Conservation (phyloP, 345 rosid genomes). For the Moricandia moricandioides region DNA sequence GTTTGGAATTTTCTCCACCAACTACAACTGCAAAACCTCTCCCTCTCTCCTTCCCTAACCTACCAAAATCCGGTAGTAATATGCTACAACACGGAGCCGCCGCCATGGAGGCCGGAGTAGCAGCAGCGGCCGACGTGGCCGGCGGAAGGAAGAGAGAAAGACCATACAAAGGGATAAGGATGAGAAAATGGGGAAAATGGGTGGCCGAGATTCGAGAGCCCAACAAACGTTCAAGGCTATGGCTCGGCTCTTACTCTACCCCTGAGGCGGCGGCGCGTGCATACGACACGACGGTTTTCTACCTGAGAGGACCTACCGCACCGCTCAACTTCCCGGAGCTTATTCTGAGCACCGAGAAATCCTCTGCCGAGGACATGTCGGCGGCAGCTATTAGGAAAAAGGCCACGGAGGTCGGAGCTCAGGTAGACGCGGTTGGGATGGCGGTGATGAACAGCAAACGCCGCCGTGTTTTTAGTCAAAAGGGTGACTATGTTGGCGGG, state of each 20-base stretch:
- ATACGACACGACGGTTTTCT: conserved; percentile 87
- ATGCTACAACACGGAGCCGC: neutral
- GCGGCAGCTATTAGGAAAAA: conserved; percentile 71
- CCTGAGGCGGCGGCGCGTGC: conserved; percentile 95
- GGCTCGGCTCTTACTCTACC: conserved; percentile 93
- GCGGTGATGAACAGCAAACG: conserved; percentile 28
- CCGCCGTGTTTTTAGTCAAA: conserved; percentile 31
- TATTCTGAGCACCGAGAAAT: conserved; percentile 41
- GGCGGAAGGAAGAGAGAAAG: conserved; percentile 45
- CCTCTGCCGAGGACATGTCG: conserved; percentile 54
- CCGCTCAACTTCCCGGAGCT: conserved; percentile 73
- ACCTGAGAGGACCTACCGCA: conserved; percentile 82
- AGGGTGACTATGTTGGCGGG: conserved; percentile 27
- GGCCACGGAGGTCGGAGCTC: conserved; percentile 86
- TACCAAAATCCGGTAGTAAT: neutral
- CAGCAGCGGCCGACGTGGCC: conserved; percentile 18
- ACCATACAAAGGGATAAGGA: conserved; percentile 86
- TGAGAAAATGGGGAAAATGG: conserved; percentile 99
- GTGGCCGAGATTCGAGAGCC: conserved; percentile 98
- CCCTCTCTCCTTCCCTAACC: neutral
- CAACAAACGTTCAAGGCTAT: conserved; percentile 85
- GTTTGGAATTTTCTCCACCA: conserved; percentile 20
- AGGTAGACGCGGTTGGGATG: conserved; percentile 71
- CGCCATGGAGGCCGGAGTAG: conserved; percentile 30
- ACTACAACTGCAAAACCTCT: conserved; percentile 3